These are phyloP conservation scores for Ogataea polymorpha DNA, from an alignment of 805 yeast genomes.

Conservation along the genomic window DNA sequence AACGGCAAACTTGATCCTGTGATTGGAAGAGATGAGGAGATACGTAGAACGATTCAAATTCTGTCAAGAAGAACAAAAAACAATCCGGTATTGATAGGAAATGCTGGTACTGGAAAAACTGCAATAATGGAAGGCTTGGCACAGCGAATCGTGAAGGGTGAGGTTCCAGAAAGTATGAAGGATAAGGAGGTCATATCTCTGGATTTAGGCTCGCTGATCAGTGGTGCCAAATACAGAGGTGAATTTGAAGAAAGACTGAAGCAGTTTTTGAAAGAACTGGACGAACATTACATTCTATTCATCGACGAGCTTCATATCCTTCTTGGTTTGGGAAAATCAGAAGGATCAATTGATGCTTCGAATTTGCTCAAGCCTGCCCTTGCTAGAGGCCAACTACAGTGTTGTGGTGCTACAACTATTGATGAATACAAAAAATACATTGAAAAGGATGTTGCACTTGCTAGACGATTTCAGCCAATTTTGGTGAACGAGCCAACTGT, in stretches of 20 bases:
- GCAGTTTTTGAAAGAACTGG: constrained; percentile 76
- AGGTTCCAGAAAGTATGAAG: constrained; percentile 93
- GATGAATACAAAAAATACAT: constrained; percentile 92
- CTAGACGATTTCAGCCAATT: constrained; percentile 91
- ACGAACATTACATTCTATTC: constrained; percentile 72
- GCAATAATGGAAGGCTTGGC: constrained; percentile 97
- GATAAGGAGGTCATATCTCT: constrained; percentile 78
- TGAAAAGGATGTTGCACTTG: constrained; percentile 94
- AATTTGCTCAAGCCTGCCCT: constrained; percentile 89
- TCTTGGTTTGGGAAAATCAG: constrained; percentile 87
- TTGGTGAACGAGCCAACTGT: constrained; percentile 84
- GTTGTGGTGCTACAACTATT: constrained; percentile 94
- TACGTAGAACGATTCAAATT: constrained; percentile 87
- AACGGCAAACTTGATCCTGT: constrained; percentile 95
- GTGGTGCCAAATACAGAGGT: constrained; percentile 95
- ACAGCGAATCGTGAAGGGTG: constrained; percentile 85
- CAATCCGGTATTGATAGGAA: constrained; percentile 91
- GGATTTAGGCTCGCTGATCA: constrained; percentile 84
- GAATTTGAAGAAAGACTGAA: constrained; percentile 93
- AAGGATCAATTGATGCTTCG: constrained; percentile 95
- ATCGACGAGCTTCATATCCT: constrained; percentile 89
- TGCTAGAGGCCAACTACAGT: constrained; percentile 87
- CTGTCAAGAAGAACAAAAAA: constrained; percentile 90
- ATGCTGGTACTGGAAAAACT: constrained; percentile 98
- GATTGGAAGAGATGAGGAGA: constrained; percentile 95